Base-by-base conservation (phyloP, 2,329 filamentous ascomycete species). In the Aureobasidium namibiae region DNA sequence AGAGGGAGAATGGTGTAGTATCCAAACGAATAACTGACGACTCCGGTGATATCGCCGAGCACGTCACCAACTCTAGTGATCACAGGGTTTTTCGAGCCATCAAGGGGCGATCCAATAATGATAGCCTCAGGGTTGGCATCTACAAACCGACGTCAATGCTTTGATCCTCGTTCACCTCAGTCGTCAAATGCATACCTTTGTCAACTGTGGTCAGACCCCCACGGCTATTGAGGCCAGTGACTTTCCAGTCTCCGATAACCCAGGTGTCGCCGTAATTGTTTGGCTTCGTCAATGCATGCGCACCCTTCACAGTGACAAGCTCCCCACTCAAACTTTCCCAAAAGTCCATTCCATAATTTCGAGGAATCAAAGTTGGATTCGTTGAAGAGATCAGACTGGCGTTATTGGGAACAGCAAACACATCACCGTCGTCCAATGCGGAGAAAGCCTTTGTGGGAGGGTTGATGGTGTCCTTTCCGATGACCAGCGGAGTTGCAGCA, bases 91-190 rank as follows among this genome's bases (percentile, higher is more conserved):
- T 73, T 74, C 48, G 80, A 80, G 44, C 84, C 85, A 63, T 89
- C 86, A 1, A 89, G 76, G 4, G 87, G 86, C 1, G 74, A 69
- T 23, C 84, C 84, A 61, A 90, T 81, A 59, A 84, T 72, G 64
- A 90, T 85, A 46, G 82, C 77, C 70, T 90, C 87, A 0, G 87
- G 86, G 67, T 89, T 89, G 42, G 81, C 82, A 67, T 89, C 86
- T 74, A 75, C 6, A 3, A 9, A 45, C 14, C n/a, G 3, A 10
- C 16, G 18, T 54, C 18, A 54, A 11, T 29, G 14, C 6, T 23
- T 44, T 14, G 23, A 16, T 9, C 9, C 23, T 13, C 23, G 13
- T 9, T 5, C 23, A 14, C 13, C 1, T 16, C 21, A 10, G 26
- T 24, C 23, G 10, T 16, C 41, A n/a, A 44, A 3, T 5, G 18